phyloP scores from a whole-genome alignment of 352 stramenopile genomes.

The Phytophthora quininea region DNA sequence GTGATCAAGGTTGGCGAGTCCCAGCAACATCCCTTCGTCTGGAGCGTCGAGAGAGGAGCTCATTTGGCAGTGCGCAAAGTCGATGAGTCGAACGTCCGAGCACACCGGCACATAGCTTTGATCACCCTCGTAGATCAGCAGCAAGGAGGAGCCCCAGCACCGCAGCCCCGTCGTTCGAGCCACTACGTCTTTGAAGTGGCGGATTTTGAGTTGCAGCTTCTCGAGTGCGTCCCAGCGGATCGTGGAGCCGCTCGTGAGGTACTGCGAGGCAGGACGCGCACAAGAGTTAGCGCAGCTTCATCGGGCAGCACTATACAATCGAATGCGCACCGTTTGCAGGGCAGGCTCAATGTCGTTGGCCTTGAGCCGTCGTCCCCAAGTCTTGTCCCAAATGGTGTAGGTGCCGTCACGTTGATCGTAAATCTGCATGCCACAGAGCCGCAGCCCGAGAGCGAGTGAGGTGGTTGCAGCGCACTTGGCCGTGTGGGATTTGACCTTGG shows the following conservation, averaged over 20 bases:
- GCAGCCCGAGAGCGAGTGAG: constrained; percentile 65
- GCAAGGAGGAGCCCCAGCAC: constrained; percentile 77
- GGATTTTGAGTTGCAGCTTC: constrained; percentile 49
- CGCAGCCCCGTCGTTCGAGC: constrained; percentile 55
- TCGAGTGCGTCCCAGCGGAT: constrained; percentile 56
- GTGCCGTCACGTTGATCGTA: constrained; percentile 60
- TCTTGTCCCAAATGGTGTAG: constrained; percentile 83
- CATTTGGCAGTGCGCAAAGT: constrained; percentile 85
- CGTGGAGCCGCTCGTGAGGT: constrained; percentile 52
- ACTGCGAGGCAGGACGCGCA: constrained; percentile 36
- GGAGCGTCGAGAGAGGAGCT: constrained; percentile 49
- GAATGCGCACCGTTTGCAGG: constrained; percentile 54
- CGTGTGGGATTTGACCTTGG: constrained; percentile 73
- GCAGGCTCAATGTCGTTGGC: constrained; percentile 64
- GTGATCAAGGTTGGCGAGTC: constrained; percentile 62
- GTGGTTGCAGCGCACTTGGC: constrained; percentile 80
- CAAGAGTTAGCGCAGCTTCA: neutral
- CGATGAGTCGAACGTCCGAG: constrained; percentile 70
- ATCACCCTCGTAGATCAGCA: constrained; percentile 82
- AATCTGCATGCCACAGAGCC: constrained; percentile 85
- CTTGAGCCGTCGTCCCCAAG: constrained; percentile 70
- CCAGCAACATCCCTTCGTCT: constrained; percentile 72
- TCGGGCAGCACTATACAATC: neutral
- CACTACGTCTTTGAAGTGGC: constrained; percentile 51
- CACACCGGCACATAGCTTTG: constrained; percentile 19